Conservation (phyloP, 768 basidiomycete species). For the Pulveroboletus frians region DNA sequence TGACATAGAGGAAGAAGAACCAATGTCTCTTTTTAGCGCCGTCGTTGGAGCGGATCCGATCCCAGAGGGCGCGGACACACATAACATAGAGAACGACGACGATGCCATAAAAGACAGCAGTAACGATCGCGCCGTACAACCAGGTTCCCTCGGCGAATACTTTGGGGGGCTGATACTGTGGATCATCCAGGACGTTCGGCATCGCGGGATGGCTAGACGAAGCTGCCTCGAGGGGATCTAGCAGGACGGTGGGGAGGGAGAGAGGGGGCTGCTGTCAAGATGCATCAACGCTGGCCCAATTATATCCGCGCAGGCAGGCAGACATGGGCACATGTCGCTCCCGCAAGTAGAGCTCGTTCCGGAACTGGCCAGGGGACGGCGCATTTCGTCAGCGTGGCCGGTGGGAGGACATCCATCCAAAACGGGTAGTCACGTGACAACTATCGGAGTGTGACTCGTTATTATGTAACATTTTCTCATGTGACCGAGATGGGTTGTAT, state of each 20-base stretch:
- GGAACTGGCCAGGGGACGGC: no score
- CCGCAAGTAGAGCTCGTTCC: no score
- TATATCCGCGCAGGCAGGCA: neutral
- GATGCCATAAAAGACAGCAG: constrained; percentile 25
- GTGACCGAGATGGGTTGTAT: neutral
- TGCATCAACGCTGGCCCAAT: neutral
- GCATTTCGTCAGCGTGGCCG: no score
- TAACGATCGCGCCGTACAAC: constrained; percentile 28
- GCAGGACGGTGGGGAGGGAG: neutral
- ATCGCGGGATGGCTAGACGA: constrained; percentile 9
- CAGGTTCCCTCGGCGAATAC: constrained; percentile 27
- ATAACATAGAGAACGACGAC: constrained; percentile 23
- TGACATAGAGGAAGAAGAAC: constrained; percentile 29
- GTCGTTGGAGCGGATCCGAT: constrained; percentile 11
- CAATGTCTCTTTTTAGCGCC: constrained; percentile 14
- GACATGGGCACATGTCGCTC: no score
- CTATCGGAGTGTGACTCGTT: no score
- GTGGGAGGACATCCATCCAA: no score
- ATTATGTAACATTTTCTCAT: neutral
- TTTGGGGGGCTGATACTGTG: constrained; percentile 8
- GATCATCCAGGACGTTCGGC: constrained; percentile 6
- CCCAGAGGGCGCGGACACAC: constrained; percentile 28
- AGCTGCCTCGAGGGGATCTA: neutral
- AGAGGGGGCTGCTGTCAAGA: neutral
- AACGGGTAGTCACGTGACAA: no score